phyloP scores from a whole-genome alignment of 1,139 yeast species.

The Hyphopichia khmerensis region DNA sequence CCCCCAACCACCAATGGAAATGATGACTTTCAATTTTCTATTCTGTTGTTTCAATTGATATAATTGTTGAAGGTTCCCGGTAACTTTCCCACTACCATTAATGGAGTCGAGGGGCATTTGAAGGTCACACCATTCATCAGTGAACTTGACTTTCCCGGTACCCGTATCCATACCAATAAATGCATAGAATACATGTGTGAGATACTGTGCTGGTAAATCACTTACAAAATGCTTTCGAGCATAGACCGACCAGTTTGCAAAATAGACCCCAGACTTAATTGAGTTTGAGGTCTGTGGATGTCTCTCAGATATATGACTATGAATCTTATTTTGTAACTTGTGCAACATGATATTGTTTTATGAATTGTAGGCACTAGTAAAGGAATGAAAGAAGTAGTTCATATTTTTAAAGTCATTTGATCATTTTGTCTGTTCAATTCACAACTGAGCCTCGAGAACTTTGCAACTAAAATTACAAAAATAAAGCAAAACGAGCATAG shows the following conservation, averaged over 20 bases:
- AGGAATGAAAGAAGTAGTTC: no score
- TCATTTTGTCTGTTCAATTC: conserved; percentile 1
- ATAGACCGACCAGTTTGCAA: conserved; percentile 73
- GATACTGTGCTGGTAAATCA: conserved; percentile 56
- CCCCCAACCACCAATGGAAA: conserved; percentile 93
- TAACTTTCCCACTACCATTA: conserved; percentile 16
- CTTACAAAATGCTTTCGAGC: conserved; percentile 58
- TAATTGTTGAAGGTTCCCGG: conserved; percentile 61
- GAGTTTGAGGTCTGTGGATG: not conserved
- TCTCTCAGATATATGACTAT: not conserved
- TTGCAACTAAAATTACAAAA: not conserved
- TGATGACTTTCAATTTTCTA: conserved; percentile 54
- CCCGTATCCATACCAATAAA: conserved; percentile 59
- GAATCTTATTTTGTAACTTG: not conserved
- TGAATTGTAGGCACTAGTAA: no score
- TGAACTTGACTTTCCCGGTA: conserved; percentile 52
- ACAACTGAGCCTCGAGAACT: conserved; percentile 1
- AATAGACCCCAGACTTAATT: conserved; percentile 33
- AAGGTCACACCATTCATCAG: conserved; percentile 71
- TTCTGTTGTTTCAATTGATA: conserved; percentile 46
- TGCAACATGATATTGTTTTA: not conserved
- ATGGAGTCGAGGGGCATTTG: conserved; percentile 39
- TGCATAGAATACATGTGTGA: conserved; percentile 77
- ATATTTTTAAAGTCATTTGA: conserved; percentile 2
- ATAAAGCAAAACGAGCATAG: not conserved